Base-by-base conservation (phyloP, 345 rosid species). In the Heritiera littoralis region DNA sequence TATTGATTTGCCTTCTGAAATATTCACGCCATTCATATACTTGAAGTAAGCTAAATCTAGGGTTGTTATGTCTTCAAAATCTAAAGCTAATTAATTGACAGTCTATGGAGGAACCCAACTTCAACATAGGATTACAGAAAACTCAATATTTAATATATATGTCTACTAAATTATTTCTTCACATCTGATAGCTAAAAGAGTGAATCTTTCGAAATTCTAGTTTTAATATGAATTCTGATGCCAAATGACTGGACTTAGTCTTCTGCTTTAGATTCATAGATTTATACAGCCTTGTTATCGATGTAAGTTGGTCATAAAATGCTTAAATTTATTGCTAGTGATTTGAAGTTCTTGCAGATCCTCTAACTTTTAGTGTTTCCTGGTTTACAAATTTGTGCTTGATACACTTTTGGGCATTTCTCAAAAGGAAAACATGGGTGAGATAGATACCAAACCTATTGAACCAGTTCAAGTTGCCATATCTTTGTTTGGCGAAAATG, bases 391-490 rank as follows among this genome's bases (percentile, higher is more conserved):
- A 15, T 51, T 51, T 32, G 17, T 9, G 45, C 45, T 52, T 17
- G 61, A 23, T 52, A 52, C 28, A 51, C 7, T 76, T 60, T 51
- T 41, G 74, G n/a, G 49, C 18, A 23, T 63, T 74, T 77, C 45
- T 80, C 20, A 63, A 56, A 9, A 4, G 56, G 40, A 4, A 66
- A 81, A 61, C 0, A 88, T 84, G 91, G 91, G 85, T 49, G 94
- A 90, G 85, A 84, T 85, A 23, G 89, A 88, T 75, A 85, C 89
- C 66, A 90, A 81, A 52, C 81, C 90, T 6, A 85, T 90, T 13
- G 88, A 89, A 54, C 78, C 88, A 1, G 92, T 89, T 48, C 91
- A 90, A 81, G 88, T 84, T 1, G 91, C 89, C 4, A 32, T 88
- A 3, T 75, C 89, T 48, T 71, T 86, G 58, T 86, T 89, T 0